phyloP scores from a whole-genome alignment of 306 rosid species.

The Leucaena leucocephala region DNA sequence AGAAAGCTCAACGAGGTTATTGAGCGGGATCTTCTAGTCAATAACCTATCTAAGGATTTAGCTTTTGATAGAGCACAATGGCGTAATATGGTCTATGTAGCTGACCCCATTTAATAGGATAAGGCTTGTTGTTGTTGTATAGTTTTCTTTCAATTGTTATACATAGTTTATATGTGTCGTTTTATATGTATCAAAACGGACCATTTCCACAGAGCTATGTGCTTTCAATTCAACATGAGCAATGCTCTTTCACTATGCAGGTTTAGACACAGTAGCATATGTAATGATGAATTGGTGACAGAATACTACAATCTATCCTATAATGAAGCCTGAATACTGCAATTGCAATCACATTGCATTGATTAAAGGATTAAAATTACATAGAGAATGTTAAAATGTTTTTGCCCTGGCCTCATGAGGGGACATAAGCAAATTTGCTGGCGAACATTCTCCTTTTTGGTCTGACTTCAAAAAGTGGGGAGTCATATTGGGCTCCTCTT shows the following conservation, averaged over 20 bases:
- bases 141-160: not conserved
- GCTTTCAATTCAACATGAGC: not conserved
- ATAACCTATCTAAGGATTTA: too few species aligned
- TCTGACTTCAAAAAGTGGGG: conserved; percentile 68
- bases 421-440: conserved; percentile 60
- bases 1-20: too few species aligned
- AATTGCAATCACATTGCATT: conserved; percentile 18
- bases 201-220: not conserved
- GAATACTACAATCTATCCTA: conserved; percentile 15
- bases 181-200: not conserved
- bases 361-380: conserved; percentile 11
- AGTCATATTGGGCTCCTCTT: conserved; percentile 42
- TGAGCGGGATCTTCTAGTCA: too few species aligned
- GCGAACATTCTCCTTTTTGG: conserved; percentile 48
- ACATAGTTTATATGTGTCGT: not conserved
- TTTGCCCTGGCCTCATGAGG: conserved; percentile 36
- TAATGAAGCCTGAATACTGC: conserved; percentile 10
- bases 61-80: too few species aligned
- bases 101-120: too few species aligned
- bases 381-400: not conserved
- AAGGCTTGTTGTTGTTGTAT: too few species aligned
- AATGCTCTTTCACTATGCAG: conserved; percentile 1
- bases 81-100: too few species aligned
- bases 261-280: not conserved
- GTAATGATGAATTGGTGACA: conserved; percentile 9